Conservation (phyloP, 306 rosid genomes). For the Pueraria montana region DNA sequence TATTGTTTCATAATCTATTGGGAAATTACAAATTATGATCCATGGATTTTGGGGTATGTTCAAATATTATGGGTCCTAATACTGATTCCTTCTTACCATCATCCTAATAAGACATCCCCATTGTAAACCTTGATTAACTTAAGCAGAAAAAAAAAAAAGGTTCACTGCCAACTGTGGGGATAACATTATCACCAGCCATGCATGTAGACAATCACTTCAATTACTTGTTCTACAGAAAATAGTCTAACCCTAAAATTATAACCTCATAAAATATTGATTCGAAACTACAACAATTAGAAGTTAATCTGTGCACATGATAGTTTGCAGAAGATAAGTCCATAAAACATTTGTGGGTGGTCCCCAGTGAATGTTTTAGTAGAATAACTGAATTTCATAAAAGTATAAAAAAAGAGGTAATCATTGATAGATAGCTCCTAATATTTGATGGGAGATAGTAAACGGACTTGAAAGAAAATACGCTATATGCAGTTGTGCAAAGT, state of each 20-base stretch:
- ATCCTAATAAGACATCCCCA: constrained; percentile 24
- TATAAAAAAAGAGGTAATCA: not conserved
- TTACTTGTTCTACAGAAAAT: constrained; percentile 6
- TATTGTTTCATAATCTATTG: not conserved
- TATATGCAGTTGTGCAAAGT: constrained; percentile 21
- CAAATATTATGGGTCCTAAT: not conserved
- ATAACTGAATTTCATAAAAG: constrained; percentile 17
- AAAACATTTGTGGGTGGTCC: not conserved
- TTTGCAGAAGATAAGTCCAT: constrained; percentile 5
- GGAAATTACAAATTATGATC: not conserved
- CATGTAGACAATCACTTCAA: constrained; percentile 26
- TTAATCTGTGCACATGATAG: constrained; percentile 20
- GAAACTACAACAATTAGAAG: constrained; percentile 5
- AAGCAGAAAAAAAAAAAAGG: not conserved
- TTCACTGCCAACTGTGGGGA: not conserved
- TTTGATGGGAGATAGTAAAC: constrained; percentile 3
- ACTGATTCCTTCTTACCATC: constrained; percentile 15
- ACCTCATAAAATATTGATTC: not conserved
- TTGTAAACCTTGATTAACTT: not conserved
- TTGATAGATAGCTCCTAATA: constrained; percentile 27
- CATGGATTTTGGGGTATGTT: not conserved
- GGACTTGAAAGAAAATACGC: constrained; percentile 31
- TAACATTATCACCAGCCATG: constrained; percentile 7
- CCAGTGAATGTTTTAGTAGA: constrained; percentile 1
- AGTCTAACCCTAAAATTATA: not conserved